phyloP scores from a whole-genome alignment of 257 asterid species.

The Nicotiana noctiflora region DNA sequence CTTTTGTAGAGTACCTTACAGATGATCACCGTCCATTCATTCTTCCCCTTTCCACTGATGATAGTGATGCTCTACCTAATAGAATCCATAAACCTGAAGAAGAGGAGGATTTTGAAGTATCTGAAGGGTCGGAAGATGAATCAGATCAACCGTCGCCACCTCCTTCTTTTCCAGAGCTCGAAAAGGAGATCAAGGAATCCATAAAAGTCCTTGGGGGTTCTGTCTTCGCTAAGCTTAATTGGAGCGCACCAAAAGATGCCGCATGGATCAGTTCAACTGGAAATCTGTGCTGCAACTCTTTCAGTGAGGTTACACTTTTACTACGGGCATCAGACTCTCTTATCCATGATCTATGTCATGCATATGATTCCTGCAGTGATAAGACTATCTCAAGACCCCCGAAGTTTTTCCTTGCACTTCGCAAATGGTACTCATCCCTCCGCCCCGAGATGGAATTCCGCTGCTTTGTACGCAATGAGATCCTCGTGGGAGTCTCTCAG shows the following conservation, averaged over 20 bases:
- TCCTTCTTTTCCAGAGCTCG: slow-evolving; percentile 77
- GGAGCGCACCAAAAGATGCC: slow-evolving; percentile 90
- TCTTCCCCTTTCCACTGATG: slow-evolving; percentile 62
- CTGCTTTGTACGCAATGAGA: slow-evolving; percentile 46
- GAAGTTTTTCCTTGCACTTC: slow-evolving; percentile 59
- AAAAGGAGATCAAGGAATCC: slow-evolving; percentile 44
- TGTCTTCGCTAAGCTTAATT: slow-evolving; percentile 79
- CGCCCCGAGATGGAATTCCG: slow-evolving; percentile 91
- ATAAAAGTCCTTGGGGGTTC: slow-evolving; percentile 80
- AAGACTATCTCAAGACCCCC: slow-evolving; percentile 57
- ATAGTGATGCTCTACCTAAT: slow-evolving; percentile 71
- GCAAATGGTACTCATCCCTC: slow-evolving; percentile 70
- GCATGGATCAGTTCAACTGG: slow-evolving; percentile 85
- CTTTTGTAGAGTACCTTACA: slow-evolving; percentile 57
- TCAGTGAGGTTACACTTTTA: slow-evolving; percentile 70
- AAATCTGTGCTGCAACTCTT: slow-evolving; percentile 62
- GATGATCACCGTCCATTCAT: slow-evolving; percentile 70
- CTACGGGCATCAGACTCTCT: slow-evolving; percentile 73
- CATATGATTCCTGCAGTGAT: slow-evolving; percentile 65
- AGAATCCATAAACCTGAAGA: slow-evolving; percentile 65
- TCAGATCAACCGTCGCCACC: slow-evolving; percentile 51
- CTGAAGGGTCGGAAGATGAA: slow-evolving; percentile 68
- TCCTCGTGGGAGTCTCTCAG: slow-evolving; percentile 61
- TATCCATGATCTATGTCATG: slow-evolving; percentile 68
- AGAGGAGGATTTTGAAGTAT: slow-evolving; percentile 50